These are phyloP conservation scores for Bidens hawaiensis DNA, from an alignment of 140 eudicot genomes.

Conservation along the genomic window DNA sequence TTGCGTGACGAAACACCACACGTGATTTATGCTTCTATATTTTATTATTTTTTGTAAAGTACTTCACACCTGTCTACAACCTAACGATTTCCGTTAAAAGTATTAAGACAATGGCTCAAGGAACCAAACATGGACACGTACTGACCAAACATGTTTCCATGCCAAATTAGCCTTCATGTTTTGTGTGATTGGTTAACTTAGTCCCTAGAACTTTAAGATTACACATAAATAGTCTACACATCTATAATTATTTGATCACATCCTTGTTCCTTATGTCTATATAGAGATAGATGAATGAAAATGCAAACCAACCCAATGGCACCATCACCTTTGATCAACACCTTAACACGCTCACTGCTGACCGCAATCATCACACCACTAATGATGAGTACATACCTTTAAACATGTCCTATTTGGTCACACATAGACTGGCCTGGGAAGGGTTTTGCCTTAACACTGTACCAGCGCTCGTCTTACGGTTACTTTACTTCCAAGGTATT, in stretches of 20 bases:
- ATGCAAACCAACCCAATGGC: neutral
- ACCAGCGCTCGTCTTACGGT: no score
- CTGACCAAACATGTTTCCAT: neutral
- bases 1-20: conserved; percentile 32
- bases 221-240: neutral
- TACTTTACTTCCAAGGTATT: no score
- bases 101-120: conserved; percentile 1
- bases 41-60: conserved; percentile 7
- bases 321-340: neutral
- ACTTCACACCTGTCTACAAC: conserved; percentile 19
- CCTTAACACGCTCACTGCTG: no score
- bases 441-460: no score
- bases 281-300: neutral
- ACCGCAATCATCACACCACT: no score
- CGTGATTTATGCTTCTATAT: conserved; percentile 32
- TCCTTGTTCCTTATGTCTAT: neutral
- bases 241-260: neutral
- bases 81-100: conserved; percentile 29
- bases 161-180: neutral
- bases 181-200: neutral
- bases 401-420: neutral
- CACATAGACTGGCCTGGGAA: no score
- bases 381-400: neutral
- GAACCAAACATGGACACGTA: conserved; percentile 24
- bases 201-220: conserved; percentile 1